phyloP scores from a whole-genome alignment of 2,329 filamentous ascomycete species.

The Verruconis gallopava region DNA sequence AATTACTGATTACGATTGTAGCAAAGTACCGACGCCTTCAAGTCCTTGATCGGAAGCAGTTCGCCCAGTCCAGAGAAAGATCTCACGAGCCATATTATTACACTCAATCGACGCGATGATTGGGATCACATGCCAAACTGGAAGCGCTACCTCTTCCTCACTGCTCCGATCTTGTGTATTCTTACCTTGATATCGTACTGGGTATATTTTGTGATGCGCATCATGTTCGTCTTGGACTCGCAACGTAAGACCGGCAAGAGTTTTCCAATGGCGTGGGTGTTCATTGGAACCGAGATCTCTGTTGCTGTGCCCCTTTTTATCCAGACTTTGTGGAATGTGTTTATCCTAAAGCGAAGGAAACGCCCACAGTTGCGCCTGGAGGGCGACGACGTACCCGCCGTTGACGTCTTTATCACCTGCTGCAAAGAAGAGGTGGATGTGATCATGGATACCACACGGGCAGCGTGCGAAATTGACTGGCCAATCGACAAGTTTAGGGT shows the following conservation, averaged over 20 bases:
- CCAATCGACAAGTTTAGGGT: constrained; percentile 25
- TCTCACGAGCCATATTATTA: constrained; percentile 21
- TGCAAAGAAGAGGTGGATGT: constrained; percentile 31
- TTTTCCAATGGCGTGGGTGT: constrained; percentile 43
- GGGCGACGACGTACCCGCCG: constrained; percentile 24
- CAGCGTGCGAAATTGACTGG: constrained; percentile 28
- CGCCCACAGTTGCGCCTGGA: constrained; percentile 41
- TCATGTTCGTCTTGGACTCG: constrained; percentile 40
- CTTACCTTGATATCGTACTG: constrained; percentile 24
- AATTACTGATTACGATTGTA: constrained; percentile 7
- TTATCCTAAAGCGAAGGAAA: constrained; percentile 41
- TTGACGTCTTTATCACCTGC: constrained; percentile 32
- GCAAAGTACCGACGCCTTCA: constrained; percentile 23
- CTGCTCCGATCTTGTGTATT: constrained; percentile 24
- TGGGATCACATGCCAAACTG: constrained; percentile 24
- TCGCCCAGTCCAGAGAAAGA: constrained; percentile 12
- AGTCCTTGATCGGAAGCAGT: constrained; percentile 20
- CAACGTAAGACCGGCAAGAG: constrained; percentile 29
- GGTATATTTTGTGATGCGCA: constrained; percentile 38
- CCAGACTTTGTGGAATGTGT: constrained; percentile 47
- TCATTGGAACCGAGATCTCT: constrained; percentile 42
- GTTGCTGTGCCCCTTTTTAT: constrained; percentile 41
- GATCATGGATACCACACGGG: constrained; percentile 28
- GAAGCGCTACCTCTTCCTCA: constrained; percentile 24
- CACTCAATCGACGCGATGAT: constrained; percentile 25